Percentiles rank a stretch among this genome's conserved stretches.
phyloP scores from a whole-genome alignment of 2,329 filamentous ascomycete genomes.

The Monosporascus sp. region DNA sequence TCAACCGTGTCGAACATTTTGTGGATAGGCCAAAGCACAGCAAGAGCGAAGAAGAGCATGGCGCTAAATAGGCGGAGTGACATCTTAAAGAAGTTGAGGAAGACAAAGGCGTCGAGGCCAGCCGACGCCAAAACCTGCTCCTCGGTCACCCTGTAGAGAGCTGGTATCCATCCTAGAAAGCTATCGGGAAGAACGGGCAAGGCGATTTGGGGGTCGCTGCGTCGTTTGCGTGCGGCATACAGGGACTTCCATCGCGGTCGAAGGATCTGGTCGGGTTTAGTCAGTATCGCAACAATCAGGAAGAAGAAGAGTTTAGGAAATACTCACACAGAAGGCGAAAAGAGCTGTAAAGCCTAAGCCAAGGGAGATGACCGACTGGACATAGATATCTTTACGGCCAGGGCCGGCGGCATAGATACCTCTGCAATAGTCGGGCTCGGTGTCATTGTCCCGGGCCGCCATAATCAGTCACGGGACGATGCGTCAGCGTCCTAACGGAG shows the following conservation, averaged over 20 bases:
- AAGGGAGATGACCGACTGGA: constrained; percentile 69
- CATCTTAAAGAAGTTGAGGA: constrained; percentile 94
- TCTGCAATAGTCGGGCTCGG: constrained; percentile 10
- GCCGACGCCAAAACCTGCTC: constrained; percentile 85
- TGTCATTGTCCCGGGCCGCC: constrained; percentile 4
- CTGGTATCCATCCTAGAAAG: constrained; percentile 90
- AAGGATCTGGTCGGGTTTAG: constrained; percentile 51
- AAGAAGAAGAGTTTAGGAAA: background rate
- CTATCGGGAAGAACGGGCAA: constrained; percentile 77
- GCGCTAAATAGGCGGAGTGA: constrained; percentile 75
- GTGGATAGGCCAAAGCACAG: constrained; percentile 83
- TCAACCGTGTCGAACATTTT: constrained; percentile 46
- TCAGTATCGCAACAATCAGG: background rate
- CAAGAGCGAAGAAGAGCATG: constrained; percentile 74
- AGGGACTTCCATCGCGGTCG: constrained; percentile 87
- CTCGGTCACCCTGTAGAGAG: constrained; percentile 77
- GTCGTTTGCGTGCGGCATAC: constrained; percentile 82
- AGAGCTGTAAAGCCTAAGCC: constrained; percentile 66
- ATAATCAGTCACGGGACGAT: background rate
- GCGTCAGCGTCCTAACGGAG: background rate
- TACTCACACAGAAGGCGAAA: constrained; percentile 66
- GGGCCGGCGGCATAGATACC: constrained; percentile 23
- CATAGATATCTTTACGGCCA: constrained; percentile 41
- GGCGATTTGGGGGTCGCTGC: constrained; percentile 50
- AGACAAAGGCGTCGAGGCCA: constrained; percentile 92